A percentile compares a stretch with the other conserved stretches of the same genome.
Evolutionary conservation across 192 early-diverging fungal species (phyloP).

Genomic region (Pilaira anomala): DNA sequence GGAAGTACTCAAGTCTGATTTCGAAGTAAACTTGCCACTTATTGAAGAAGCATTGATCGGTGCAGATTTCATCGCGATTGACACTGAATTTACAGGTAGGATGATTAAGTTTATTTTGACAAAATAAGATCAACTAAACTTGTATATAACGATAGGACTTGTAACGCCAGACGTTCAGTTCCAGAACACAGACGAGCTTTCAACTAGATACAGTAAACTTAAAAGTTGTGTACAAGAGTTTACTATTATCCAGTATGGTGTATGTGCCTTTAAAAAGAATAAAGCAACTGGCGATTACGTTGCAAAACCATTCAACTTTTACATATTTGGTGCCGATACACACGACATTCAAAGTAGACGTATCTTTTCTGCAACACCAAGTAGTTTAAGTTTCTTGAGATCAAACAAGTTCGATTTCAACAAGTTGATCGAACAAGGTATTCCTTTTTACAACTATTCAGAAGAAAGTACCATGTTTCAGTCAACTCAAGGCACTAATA

Average conservation of each 20-base stretch:
- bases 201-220: conserved; percentile 37
- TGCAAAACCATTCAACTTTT: conserved; percentile 85
- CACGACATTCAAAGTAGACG: neutral
- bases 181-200: conserved; percentile 29
- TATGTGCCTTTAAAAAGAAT: conserved; percentile 78
- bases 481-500: neutral
- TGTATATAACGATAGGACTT: conserved; percentile 29
- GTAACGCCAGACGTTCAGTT: conserved; percentile 24
- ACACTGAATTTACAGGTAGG: conserved; percentile 80
- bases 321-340: conserved; percentile 57
- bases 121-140: neutral
- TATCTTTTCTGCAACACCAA: conserved; percentile 29
- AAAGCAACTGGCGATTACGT: conserved; percentile 52
- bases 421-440: conserved; percentile 78
- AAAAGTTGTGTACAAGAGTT: conserved; percentile 32
- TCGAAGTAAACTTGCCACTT: conserved; percentile 54
- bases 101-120: neutral
- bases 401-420: conserved; percentile 87
- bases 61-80: conserved; percentile 75
- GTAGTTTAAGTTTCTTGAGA: conserved; percentile 70
- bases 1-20: conserved; percentile 66
- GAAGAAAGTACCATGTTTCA: conserved; percentile 46
- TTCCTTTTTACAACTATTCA: conserved; percentile 63
- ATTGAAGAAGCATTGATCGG: conserved; percentile 62
- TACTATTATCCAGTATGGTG: conserved; percentile 74